phyloP scores from a whole-genome alignment of 2,329 filamentous ascomycete species.

The Beauveria caledonica region DNA sequence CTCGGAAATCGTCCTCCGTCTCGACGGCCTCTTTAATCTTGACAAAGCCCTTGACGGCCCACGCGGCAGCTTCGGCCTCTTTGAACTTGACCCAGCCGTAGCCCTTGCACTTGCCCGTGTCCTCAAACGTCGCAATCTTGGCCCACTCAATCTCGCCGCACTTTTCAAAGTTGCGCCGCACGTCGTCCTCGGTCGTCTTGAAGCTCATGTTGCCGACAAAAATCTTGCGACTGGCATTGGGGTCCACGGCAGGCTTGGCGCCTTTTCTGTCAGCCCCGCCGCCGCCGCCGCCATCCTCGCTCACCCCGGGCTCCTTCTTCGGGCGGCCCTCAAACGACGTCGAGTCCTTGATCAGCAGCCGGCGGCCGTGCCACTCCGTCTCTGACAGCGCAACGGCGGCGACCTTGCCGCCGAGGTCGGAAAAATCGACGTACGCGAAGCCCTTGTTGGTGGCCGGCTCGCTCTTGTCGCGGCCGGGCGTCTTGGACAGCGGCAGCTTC shows the following conservation, averaged over 20 bases:
- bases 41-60: constrained; percentile 68
- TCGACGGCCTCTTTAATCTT: constrained; percentile 59
- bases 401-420: constrained; percentile 58
- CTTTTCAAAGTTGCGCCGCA: constrained; percentile 72
- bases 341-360: constrained; percentile 86
- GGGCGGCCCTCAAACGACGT: constrained; percentile 88
- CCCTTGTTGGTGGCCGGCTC: constrained; percentile 62
- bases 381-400: constrained; percentile 84
- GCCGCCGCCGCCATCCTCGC: constrained; percentile 17
- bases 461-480: constrained; percentile 26
- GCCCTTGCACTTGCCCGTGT: constrained; percentile 95
- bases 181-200: constrained; percentile 69
- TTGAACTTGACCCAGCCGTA: constrained; percentile 93
- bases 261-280: constrained; percentile 17
- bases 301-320: constrained; percentile 45
- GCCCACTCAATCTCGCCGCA: constrained; percentile 78
- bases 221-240: constrained; percentile 67
- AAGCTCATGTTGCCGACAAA: constrained; percentile 90
- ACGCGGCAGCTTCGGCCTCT: constrained; percentile 63
- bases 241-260: constrained; percentile 24
- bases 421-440: constrained; percentile 94
- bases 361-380: constrained; percentile 64
- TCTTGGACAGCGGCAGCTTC: constrained; percentile 63
- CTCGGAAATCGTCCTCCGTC: constrained; percentile 53
- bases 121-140: constrained; percentile 91